Percentiles rank a stretch among this genome's conserved stretches.
These are phyloP conservation scores for Ogataea corticis DNA, from an alignment of 805 yeast species.

Conservation along the genomic window DNA sequence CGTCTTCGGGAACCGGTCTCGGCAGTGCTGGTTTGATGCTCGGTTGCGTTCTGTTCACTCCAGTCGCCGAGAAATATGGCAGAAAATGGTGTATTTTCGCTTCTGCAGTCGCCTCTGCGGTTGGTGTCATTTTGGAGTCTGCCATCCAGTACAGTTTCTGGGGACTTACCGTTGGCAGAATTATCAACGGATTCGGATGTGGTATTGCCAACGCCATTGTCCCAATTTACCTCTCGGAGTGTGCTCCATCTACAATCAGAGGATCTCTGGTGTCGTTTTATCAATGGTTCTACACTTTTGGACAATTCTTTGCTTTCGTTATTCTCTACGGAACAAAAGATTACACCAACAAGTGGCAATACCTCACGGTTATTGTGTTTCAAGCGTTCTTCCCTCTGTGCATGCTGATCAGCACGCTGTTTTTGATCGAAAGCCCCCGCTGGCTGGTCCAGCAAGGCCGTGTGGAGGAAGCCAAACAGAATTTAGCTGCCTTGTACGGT, in stretches of 20 bases:
- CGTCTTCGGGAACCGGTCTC: constrained; percentile 10
- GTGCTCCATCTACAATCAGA: constrained; percentile 31
- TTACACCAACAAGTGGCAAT: constrained; percentile 12
- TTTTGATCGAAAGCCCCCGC: constrained; percentile 45
- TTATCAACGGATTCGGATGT: constrained; percentile 36
- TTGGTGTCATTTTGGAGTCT: constrained; percentile 26
- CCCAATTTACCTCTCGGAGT: constrained; percentile 36
- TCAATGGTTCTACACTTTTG: constrained; percentile 43
- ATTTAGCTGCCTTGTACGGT: constrained; percentile 43
- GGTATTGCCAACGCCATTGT: constrained; percentile 35
- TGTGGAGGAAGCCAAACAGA: constrained; percentile 41
- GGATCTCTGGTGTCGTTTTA: constrained; percentile 30
- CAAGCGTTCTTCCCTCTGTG: constrained; percentile 26
- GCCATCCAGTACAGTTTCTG: constrained; percentile 18
- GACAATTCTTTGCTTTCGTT: constrained; percentile 34
- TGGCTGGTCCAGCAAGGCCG: constrained; percentile 42
- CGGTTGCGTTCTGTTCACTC: constrained; percentile 10
- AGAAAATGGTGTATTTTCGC: constrained; percentile 39
- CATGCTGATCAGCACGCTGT: constrained; percentile 14
- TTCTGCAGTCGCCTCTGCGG: constrained; percentile 38
- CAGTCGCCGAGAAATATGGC: constrained; percentile 40
- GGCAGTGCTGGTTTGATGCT: constrained; percentile 11
- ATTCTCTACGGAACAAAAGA: constrained; percentile 10
- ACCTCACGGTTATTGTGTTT: constrained; percentile 30
- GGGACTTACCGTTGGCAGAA: constrained; percentile 32